These are phyloP conservation scores for Cryphonectria naterciae DNA, from an alignment of 2,329 filamentous ascomycete genomes.

Conservation along the genomic window DNA sequence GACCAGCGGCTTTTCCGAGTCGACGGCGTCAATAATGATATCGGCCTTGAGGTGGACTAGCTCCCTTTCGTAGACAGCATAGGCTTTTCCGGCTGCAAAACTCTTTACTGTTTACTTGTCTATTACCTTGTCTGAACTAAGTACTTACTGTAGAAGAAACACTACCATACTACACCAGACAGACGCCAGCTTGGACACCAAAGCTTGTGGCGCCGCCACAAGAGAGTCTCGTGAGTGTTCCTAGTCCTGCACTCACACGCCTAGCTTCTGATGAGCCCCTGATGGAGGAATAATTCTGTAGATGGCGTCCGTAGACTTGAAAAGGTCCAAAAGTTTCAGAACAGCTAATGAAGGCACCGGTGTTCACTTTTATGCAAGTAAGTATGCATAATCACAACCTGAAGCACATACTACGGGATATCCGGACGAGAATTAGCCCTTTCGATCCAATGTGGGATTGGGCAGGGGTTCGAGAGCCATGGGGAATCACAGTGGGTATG, in stretches of 20 bases:
- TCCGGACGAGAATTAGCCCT: background rate
- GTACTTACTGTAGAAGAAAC: background rate
- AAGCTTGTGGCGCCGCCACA: background rate
- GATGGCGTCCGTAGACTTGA: background rate
- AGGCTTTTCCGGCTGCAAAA: background rate
- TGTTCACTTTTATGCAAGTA: background rate
- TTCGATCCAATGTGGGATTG: background rate
- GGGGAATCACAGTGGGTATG: background rate
- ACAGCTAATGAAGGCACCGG: background rate
- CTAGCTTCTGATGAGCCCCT: background rate
- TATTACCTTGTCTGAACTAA: background rate
- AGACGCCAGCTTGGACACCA: background rate
- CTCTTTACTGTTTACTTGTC: background rate
- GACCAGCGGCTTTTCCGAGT: constrained; percentile 1
- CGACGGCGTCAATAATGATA: background rate
- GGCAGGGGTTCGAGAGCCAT: background rate
- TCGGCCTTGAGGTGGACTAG: background rate
- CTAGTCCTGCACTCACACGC: background rate
- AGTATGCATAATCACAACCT: background rate
- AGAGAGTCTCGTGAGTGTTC: background rate
- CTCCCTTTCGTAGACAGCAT: background rate
- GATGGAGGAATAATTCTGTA: background rate
- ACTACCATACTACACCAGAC: background rate
- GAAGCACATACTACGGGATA: background rate
- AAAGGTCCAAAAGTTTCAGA: background rate